Evolutionary conservation across 371 early-diverging fungal genomes (phyloP).

Genomic region (Syncephalastrum sp.): DNA sequence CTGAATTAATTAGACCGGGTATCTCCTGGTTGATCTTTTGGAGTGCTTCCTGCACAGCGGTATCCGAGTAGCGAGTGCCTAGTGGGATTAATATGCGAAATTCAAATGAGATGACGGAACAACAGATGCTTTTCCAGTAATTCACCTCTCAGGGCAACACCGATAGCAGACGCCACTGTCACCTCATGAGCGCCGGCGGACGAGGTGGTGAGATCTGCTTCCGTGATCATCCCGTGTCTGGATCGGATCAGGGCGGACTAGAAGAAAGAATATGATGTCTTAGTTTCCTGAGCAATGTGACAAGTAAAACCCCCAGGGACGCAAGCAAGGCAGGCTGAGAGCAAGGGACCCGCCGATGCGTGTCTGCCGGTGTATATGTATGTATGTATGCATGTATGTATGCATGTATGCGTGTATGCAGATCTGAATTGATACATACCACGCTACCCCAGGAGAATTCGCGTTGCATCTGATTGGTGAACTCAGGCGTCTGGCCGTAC

Average conservation of each 20-base stretch:
- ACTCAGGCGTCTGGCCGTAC: slow-evolving; percentile 92
- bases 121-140: neutral
- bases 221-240: slow-evolving; percentile 41
- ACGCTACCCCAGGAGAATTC: slow-evolving; percentile 61
- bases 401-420: neutral
- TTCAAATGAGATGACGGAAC: neutral
- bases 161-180: slow-evolving; percentile 36
- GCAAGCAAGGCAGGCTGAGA: too few relatives aligned
- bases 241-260: slow-evolving; percentile 28
- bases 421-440: slow-evolving; percentile 35
- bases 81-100: neutral
- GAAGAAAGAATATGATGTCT: neutral
- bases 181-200: slow-evolving; percentile 30
- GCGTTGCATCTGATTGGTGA: slow-evolving; percentile 62
- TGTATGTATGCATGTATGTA: neutral
- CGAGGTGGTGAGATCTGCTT: slow-evolving; percentile 32
- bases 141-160: slow-evolving; percentile 44
- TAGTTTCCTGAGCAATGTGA: neutral
- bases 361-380: neutral
- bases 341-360: too few relatives aligned
- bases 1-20: slow-evolving; percentile 38
- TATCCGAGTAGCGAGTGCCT: slow-evolving; percentile 49
- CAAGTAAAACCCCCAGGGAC: too few relatives aligned
- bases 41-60: slow-evolving; percentile 72
- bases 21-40: slow-evolving; percentile 42